Base-by-base conservation (phyloP, 2,329 filamentous ascomycete genomes). In the Allantophomopsis lycopodina region DNA sequence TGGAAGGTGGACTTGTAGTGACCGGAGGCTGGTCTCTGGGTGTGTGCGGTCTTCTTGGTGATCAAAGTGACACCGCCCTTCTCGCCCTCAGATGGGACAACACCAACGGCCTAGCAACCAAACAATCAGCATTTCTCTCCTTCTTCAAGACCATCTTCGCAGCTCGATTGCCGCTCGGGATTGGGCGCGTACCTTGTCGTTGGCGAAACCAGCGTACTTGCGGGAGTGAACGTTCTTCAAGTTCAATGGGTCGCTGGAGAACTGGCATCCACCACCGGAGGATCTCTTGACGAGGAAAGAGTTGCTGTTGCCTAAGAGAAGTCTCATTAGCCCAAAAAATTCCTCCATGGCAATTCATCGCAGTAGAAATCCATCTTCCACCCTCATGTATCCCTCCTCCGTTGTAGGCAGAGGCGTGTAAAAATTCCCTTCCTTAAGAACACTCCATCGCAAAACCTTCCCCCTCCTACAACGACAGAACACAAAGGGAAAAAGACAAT, bases 161-260 rank as follows among this genome's bases (percentile, higher is more conserved):
- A 28, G 23, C 23, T 12, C 23, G 8, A 10, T 28, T 8, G 23
- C 23, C 8, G 23, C 23, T 28, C 23, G 23, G 23, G 23, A 28
- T 28, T 8, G 23, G 23, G 23, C 23, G 28, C 21, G 49, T 82
- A 91, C 86, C 83, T 94, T 91, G 63, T 80, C 76, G 73, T 94
- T 94, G 66, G 85, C 78, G 66, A 87, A 93, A 59, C 91, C 91
- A 57, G 84, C 84, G 66, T 94, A 76, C 85, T 94, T 96, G 71
- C 85, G 83, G 56, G 75, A 79, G 73, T 94, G 82, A 68, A 80
- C 71, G 81, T 95, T 96, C 64, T 69, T 73, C 66, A 96, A 68
- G 78, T 96, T 98, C 54, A 95, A 69, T 57, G 88, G 85, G 63
- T 96, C 89, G 56, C 83, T 83, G 55, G 89, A 96, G 76, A 98